Evolutionary conservation across 257 asterid species (phyloP), one percentile per base, ranked within the genome.

Genomic region (Eustoma russellianum): DNA sequence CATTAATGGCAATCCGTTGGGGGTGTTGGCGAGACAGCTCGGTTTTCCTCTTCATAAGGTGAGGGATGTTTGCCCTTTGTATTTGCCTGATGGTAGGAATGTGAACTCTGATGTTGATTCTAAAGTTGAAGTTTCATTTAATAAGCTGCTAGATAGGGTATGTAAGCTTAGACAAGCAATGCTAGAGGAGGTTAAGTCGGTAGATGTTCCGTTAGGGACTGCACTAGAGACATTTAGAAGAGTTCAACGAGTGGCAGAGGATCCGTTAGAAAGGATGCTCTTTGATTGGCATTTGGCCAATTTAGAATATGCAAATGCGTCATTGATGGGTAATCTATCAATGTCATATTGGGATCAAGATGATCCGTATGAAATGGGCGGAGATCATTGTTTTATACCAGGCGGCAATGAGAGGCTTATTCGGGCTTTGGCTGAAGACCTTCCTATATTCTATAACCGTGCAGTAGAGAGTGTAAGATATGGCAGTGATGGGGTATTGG

Each of bases 301-400:
- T 77, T 79, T 91, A 60, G 98, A 91, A 61, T 91, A 91, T 54
- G 98, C 98, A 1, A 91, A 91, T 71, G 98, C 98, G 3, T 84
- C 98, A 0, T 53, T 91, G 73, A 87, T 91, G 89, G 87, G 97
- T 2, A 85, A 87, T 70, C 58, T 91, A 55, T 91, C 98, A 5
- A 87, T 91, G 94, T 88, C 93, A 2, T 91, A 75, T 66, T 91
- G 98, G 98, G 98, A 91, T 81, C 98, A 91, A 55, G 98, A 91
- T 19, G 98, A 91, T 60, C 98, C 98, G 0, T 91, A 77, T 55
- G 98, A 91, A 71, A 91, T 91, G 98, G 98, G 98, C 13, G 97
- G 98, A 2, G 98, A 91, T 70, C 98, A 91, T 68, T 91, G 98
- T 59, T 91, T 91, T 60, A 83, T 91, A 59, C 98, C 98, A 0